Evolutionary conservation across 768 basidiomycete species (phyloP).

Genomic region (Hypholoma sublateritium): DNA sequence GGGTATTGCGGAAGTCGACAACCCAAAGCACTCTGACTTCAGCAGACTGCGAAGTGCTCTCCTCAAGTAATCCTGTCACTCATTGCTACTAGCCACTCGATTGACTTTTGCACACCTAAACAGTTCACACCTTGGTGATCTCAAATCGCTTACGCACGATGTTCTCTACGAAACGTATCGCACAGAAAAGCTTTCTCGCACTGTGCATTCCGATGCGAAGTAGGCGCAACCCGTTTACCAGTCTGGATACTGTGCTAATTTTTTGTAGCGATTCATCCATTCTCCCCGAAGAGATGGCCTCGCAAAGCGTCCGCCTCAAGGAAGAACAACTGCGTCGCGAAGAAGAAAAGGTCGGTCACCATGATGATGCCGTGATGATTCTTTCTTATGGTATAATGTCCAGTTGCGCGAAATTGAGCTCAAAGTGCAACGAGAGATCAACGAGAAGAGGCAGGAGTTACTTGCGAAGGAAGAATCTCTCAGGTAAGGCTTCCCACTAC

Average conservation of each 20-base stretch:
- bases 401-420: constrained; percentile 96
- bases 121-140: constrained; percentile 91
- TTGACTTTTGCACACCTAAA: constrained; percentile 2
- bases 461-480: constrained; percentile 95
- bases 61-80: constrained; percentile 60
- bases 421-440: constrained; percentile 97
- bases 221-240: constrained; percentile 31
- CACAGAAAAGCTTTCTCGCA: constrained; percentile 94
- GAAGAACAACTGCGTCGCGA: constrained; percentile 97
- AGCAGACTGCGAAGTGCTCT: constrained; percentile 89
- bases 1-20: constrained; percentile 98
- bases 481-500: constrained; percentile 46
- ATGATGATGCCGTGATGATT: not conserved
- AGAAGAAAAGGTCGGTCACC: constrained; percentile 78
- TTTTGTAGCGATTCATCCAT: constrained; percentile 77
- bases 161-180: constrained; percentile 96
- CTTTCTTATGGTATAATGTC: constrained; percentile 12
- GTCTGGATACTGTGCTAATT: constrained; percentile 20
- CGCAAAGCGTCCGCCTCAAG: constrained; percentile 95
- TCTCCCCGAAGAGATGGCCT: constrained; percentile 94
- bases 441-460: constrained; percentile 95
- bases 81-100: not conserved
- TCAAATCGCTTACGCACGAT: constrained; percentile 94
- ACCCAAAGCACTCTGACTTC: constrained; percentile 99
- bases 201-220: constrained; percentile 79